These are phyloP conservation scores for Lenwebbia sp. DNA, from an alignment of 345 rosid species.

Conservation along the genomic window DNA sequence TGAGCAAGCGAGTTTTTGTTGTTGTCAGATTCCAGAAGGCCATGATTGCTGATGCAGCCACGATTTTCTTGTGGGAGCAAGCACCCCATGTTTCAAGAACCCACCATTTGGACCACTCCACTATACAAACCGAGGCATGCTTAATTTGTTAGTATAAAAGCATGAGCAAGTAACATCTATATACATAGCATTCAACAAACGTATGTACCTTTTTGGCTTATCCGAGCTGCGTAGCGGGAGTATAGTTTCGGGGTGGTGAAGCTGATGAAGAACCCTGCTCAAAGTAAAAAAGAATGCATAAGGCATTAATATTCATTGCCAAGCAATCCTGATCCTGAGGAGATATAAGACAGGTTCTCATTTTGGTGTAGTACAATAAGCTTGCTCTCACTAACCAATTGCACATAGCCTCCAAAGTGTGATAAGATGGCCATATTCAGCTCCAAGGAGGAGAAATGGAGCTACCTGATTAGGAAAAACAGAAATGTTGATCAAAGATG, in stretches of 20 bases:
- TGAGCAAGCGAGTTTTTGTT: constrained; percentile 64
- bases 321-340: neutral
- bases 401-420: constrained; percentile 72
- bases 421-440: constrained; percentile 76
- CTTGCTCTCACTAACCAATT: constrained; percentile 32
- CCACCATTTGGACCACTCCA: constrained; percentile 29
- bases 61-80: constrained; percentile 84
- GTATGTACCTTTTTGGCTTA: constrained; percentile 47
- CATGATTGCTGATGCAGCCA: constrained; percentile 61
- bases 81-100: constrained; percentile 55
- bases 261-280: constrained; percentile 72
- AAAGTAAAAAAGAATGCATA: neutral
- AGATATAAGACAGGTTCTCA: neutral
- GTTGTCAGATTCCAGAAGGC: constrained; percentile 93
- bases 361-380: neutral
- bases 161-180: neutral
- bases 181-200: neutral
- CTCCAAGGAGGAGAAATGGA: constrained; percentile 77
- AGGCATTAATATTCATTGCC: neutral
- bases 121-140: constrained; percentile 16
- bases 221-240: constrained; percentile 44
- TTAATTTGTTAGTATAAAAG: constrained; percentile 1
- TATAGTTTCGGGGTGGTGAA: constrained; percentile 67
- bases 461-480: constrained; percentile 42
- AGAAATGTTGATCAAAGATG: neutral